phyloP scores from a whole-genome alignment of 1,139 yeast species.

The Pichia sp. region DNA sequence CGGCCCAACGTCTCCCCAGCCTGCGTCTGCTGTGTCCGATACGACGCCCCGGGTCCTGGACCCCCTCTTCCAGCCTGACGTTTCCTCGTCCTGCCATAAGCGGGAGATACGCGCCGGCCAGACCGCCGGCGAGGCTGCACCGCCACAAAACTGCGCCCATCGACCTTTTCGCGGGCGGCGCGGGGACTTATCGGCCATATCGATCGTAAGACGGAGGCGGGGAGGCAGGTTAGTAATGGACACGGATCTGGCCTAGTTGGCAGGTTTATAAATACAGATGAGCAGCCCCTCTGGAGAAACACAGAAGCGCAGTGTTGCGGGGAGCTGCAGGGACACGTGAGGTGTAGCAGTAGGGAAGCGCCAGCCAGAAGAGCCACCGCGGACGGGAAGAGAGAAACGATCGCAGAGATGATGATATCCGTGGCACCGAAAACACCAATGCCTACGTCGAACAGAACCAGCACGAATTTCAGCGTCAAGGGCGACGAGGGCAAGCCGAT shows the following conservation, averaged over 20 bases:
- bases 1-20: background rate
- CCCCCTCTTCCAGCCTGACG: background rate
- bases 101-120: background rate
- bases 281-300: background rate
- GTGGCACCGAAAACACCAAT: slow-evolving; percentile 14
- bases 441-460: slow-evolving; percentile 1
- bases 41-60: background rate
- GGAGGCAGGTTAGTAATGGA: background rate
- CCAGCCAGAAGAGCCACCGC: too few relatives aligned
- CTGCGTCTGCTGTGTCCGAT: background rate
- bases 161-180: background rate
- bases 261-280: background rate
- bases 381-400: background rate
- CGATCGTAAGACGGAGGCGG: slow-evolving; percentile 1
- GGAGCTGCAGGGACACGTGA: too few relatives aligned
- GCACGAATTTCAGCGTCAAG: background rate
- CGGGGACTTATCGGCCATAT: slow-evolving; percentile 13
- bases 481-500: slow-evolving; percentile 17
- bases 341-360: too few relatives aligned
- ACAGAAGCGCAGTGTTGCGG: too few relatives aligned
- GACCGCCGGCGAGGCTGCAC: too few relatives aligned
- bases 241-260: background rate
- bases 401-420: slow-evolving; percentile 8
- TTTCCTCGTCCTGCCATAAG: background rate
- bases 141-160: slow-evolving; percentile 1